Base-by-base conservation (phyloP, 2,329 filamentous ascomycete genomes). In the Neoascochyta sp. region DNA sequence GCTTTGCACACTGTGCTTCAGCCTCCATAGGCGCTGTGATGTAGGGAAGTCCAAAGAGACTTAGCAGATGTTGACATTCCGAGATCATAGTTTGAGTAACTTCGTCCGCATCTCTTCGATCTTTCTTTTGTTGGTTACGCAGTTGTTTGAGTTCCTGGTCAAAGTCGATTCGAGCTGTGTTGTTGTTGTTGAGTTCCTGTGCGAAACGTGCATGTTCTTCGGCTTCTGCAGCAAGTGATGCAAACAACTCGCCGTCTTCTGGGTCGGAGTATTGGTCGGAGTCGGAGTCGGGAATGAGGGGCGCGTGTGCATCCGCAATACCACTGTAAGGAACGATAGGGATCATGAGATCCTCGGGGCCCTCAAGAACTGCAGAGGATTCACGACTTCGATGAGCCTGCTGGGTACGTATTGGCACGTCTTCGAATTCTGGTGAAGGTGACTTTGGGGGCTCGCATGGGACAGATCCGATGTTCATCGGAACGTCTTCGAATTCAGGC, bases 21-120 rank as follows among this genome's bases (percentile, higher is more conserved):
- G 92, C 92, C 73, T 98, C 92, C 92, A 96, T 96, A 0, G 93
- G 93, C 0, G 92, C 92, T 0, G 90, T 98, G 47, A 98, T 83
- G 56, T 98, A 98, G 0, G 92, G 92, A 8, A 98, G 78, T 1
- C 92, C 92, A 60, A 98, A 98, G 7, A 95, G 76, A 4, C 80
- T 76, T 12, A 98, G 76, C 0, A 98, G 75, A 24, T 92, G 83
- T 58, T 98, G 92, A 43, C 92, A 96, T 64, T 98, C 93, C 1
- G 82, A 79, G 22, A 96, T 80, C 92, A 98, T 98, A 45, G 90
- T 83, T 45, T 94, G 86, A 0, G 89, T 94, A 4, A 98, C 90
- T 62, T 98, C 92, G 52, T 98, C 93, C 0, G 93, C 90, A 57
- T 98, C 92, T 52, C 92, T 78, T 1, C 88, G 82, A 54, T 98